These are phyloP conservation scores for Odontarrhena argentea DNA, from an alignment of 345 rosid species.

Conservation along the genomic window DNA sequence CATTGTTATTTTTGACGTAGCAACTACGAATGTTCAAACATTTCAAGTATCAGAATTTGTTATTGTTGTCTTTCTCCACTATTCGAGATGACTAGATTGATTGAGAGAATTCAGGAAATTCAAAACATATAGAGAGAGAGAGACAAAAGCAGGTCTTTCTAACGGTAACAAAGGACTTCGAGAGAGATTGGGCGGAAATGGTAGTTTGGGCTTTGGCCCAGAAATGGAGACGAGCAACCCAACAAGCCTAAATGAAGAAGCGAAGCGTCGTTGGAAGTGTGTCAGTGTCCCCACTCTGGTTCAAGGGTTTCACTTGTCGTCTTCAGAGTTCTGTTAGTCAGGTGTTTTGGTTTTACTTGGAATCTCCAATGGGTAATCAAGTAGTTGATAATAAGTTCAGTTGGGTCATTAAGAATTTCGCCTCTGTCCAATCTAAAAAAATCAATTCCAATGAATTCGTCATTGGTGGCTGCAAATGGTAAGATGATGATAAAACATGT, in stretches of 20 bases:
- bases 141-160: too few species aligned
- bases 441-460: neutral
- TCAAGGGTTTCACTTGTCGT: neutral
- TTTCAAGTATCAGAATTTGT: too few species aligned
- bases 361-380: neutral
- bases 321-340: neutral
- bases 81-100: too few species aligned
- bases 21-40: too few species aligned
- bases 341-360: neutral
- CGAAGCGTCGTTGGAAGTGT: neutral
- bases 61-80: too few species aligned
- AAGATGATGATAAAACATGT: neutral
- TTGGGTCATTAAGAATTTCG: constrained; percentile 6
- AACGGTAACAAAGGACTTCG: too few species aligned
- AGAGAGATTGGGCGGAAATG: neutral
- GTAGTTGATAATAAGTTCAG: neutral
- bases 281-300: neutral
- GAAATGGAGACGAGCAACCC: neutral
- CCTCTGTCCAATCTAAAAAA: neutral
- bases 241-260: neutral
- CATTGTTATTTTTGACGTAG: too few species aligned
- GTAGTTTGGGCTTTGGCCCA: neutral
- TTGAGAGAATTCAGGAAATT: too few species aligned
- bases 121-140: too few species aligned
- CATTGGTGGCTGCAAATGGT: neutral